These are phyloP conservation scores for Solanum rostratum DNA, from an alignment of 257 asterid species.

Conservation along the genomic window DNA sequence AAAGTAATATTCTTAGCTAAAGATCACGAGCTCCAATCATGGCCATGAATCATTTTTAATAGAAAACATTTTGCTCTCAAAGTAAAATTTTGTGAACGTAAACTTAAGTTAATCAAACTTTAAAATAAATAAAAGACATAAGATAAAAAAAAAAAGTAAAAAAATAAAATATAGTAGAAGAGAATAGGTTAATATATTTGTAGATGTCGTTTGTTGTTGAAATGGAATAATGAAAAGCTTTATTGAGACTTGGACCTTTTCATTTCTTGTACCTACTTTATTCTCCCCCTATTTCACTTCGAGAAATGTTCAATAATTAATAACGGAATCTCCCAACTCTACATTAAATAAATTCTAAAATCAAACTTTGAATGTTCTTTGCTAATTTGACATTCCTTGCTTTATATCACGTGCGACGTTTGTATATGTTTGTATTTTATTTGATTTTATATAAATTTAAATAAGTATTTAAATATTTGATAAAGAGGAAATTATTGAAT, in stretches of 20 bases:
- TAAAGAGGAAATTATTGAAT: no score
- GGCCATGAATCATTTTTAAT: background rate
- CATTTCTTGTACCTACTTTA: background rate
- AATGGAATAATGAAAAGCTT: background rate
- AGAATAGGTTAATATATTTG: background rate
- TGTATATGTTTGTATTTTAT: no score
- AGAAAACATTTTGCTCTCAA: background rate
- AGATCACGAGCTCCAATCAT: no score
- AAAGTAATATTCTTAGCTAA: background rate
- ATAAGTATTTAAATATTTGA: no score
- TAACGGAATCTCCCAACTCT: background rate
- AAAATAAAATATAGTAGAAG: background rate
- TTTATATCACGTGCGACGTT: no score
- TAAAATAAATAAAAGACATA: background rate
- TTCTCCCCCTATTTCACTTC: background rate
- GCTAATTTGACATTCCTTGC: background rate
- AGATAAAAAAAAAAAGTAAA: background rate
- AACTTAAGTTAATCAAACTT: background rate
- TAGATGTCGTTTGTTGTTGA: background rate
- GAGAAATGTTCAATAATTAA: background rate
- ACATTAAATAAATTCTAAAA: background rate
- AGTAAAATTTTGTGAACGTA: rapidly evolving
- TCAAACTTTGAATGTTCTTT: background rate
- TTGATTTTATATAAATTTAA: no score
- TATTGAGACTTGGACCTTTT: background rate